Evolutionary conservation across 2,329 filamentous ascomycete species (phyloP).

Genomic region (Trichothecium sympodiale): DNA sequence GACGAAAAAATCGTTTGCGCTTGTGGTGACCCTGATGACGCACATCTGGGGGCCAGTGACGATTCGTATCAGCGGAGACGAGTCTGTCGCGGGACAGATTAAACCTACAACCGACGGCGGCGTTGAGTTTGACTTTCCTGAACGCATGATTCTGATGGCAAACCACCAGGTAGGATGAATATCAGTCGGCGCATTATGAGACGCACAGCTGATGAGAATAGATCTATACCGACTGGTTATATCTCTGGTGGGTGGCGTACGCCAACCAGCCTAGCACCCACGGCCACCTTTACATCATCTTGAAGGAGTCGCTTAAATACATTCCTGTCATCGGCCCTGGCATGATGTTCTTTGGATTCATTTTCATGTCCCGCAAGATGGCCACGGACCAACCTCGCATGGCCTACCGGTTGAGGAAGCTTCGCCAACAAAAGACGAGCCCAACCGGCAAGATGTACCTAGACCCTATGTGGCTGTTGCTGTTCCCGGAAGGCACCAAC

Average conservation of each 20-base stretch:
- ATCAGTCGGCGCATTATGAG: background rate
- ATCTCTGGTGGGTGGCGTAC: slow-evolving; percentile 91
- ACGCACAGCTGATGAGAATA: slow-evolving; percentile 17
- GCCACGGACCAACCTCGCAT: slow-evolving; percentile 66
- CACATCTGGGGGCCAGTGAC: slow-evolving; percentile 80
- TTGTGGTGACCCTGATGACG: slow-evolving; percentile 69
- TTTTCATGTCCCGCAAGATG: slow-evolving; percentile 89
- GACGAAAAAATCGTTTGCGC: slow-evolving; percentile 74
- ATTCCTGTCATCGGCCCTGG: slow-evolving; percentile 71
- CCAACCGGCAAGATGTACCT: slow-evolving; percentile 43
- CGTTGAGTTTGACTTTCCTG: slow-evolving; percentile 68
- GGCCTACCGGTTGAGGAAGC: slow-evolving; percentile 59
- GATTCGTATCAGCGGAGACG: slow-evolving; percentile 74
- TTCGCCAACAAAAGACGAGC: slow-evolving; percentile 46
- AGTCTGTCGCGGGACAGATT: slow-evolving; percentile 66
- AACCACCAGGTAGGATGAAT: slow-evolving; percentile 58
- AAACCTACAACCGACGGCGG: slow-evolving; percentile 58
- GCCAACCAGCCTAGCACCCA: slow-evolving; percentile 65
- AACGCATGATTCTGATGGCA: slow-evolving; percentile 72
- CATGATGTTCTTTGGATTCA: slow-evolving; percentile 81
- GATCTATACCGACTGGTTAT: slow-evolving; percentile 87
- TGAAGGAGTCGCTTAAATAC: slow-evolving; percentile 77
- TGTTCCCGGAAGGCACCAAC: slow-evolving; percentile 85
- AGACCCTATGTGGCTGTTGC: slow-evolving; percentile 81
- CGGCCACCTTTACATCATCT: slow-evolving; percentile 79